phyloP scores from a whole-genome alignment of 1,284 basidiomycete species.

The Neonothopanus nambi region DNA sequence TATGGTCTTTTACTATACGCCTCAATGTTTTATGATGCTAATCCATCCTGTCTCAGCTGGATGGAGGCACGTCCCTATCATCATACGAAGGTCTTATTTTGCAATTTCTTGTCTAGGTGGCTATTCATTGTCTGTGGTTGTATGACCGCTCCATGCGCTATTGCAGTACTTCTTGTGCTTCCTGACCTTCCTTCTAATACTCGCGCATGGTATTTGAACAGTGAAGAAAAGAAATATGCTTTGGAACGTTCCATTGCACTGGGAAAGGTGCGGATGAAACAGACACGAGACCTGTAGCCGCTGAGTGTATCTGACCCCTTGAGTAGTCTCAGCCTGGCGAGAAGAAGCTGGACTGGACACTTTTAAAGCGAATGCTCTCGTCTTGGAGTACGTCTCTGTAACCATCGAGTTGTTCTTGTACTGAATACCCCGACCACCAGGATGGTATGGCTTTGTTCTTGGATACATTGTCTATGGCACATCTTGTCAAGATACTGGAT shows the following conservation, averaged over 20 bases:
- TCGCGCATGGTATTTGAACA: slow-evolving; percentile 25
- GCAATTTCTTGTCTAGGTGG: slow-evolving; percentile 16
- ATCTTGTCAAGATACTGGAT: slow-evolving; percentile 22
- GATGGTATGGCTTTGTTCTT: slow-evolving; percentile 26
- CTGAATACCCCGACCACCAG: slow-evolving; percentile 2
- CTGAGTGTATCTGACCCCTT: not conserved
- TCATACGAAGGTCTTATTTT: not conserved
- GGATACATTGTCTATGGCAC: slow-evolving; percentile 26
- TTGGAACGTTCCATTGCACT: slow-evolving; percentile 20
- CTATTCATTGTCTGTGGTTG: slow-evolving; percentile 27
- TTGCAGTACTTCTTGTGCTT: slow-evolving; percentile 23
- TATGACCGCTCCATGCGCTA: slow-evolving; percentile 26
- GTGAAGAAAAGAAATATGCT: slow-evolving; percentile 24
- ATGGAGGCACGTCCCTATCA: slow-evolving; percentile 20
- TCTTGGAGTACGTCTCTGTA: slow-evolving; percentile 20
- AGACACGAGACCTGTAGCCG: no score
- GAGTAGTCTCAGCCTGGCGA: slow-evolving; percentile 18
- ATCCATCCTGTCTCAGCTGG: slow-evolving; percentile 14
- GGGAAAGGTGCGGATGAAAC: slow-evolving; percentile 18
- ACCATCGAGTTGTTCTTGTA: not conserved
- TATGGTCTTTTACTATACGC: not conserved
- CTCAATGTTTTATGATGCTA: not conserved
- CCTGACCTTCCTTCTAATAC: slow-evolving; percentile 26
- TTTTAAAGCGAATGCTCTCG: slow-evolving; percentile 22
- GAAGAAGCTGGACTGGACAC: slow-evolving; percentile 20